A percentile compares a stretch with the other conserved stretches of the same genome.
Conservation (phyloP, 2,329 filamentous ascomycete species). For the Trichothecium roseum region DNA sequence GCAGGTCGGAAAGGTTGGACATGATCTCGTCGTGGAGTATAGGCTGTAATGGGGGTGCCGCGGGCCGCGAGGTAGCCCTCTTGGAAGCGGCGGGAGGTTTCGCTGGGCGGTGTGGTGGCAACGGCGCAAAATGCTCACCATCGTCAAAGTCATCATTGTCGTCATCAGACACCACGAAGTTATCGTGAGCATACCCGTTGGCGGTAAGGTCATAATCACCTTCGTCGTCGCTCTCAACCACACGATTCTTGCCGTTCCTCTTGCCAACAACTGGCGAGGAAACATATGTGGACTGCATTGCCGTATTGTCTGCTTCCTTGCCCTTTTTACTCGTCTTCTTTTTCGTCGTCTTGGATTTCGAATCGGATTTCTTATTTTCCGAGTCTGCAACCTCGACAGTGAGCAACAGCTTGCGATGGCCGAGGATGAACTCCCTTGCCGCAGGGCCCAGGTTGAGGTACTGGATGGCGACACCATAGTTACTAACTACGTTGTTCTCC, state of each 20-base stretch:
- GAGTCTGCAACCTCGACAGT: slow-evolving; percentile 27
- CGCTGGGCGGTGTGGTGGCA: slow-evolving; percentile 25
- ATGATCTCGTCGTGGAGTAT: slow-evolving; percentile 48
- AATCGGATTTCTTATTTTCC: slow-evolving; percentile 17
- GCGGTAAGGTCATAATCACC: slow-evolving; percentile 28
- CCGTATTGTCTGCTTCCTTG: slow-evolving; percentile 23
- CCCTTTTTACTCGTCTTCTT: slow-evolving; percentile 22
- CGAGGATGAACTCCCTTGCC: slow-evolving; percentile 31
- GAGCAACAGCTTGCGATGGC: slow-evolving; percentile 34
- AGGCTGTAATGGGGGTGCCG: slow-evolving; percentile 23
- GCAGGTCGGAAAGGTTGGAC: slow-evolving; percentile 43
- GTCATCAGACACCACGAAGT: slow-evolving; percentile 35
- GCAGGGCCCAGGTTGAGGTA: slow-evolving; percentile 49
- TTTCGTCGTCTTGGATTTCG: slow-evolving; percentile 23
- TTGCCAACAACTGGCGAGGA: slow-evolving; percentile 35
- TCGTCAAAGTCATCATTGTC: slow-evolving; percentile 19
- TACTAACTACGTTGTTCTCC: slow-evolving; percentile 50
- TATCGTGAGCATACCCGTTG: slow-evolving; percentile 37
- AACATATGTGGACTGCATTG: slow-evolving; percentile 34
- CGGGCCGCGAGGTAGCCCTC: not conserved
- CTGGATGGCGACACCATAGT: slow-evolving; percentile 57
- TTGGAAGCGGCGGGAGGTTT: slow-evolving; percentile 15
- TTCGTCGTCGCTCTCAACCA: slow-evolving; percentile 20
- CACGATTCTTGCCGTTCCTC: slow-evolving; percentile 17
- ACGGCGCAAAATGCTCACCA: slow-evolving; percentile 36